phyloP scores from a whole-genome alignment of 1,284 basidiomycete species.

The Anthracocystis panici-leucophaei region DNA sequence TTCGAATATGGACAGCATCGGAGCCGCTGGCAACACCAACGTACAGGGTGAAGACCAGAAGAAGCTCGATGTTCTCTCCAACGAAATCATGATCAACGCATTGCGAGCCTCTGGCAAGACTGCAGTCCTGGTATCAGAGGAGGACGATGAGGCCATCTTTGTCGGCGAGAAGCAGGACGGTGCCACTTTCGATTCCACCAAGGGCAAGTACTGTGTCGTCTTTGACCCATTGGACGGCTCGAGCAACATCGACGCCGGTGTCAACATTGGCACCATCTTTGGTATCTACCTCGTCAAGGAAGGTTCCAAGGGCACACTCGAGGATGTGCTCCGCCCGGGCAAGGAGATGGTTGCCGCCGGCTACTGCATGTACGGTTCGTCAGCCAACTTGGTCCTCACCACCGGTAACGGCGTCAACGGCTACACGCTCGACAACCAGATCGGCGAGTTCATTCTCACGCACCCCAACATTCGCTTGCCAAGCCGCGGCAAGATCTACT shows the following conservation, averaged over 20 bases:
- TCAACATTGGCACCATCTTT: slow-evolving; percentile 99
- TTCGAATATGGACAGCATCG: slow-evolving; percentile 76
- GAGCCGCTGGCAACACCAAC: slow-evolving; percentile 94
- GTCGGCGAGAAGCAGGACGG: slow-evolving; percentile 75
- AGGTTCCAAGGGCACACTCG: slow-evolving; percentile 81
- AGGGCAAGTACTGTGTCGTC: slow-evolving; percentile 83
- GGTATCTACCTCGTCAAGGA: slow-evolving; percentile 88
- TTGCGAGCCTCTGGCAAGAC: slow-evolving; percentile 93
- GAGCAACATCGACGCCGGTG: slow-evolving; percentile 99
- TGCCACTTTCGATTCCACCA: slow-evolving; percentile 61
- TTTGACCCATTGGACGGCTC: slow-evolving; percentile 98
- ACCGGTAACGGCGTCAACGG: slow-evolving; percentile 97
- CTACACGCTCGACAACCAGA: slow-evolving; percentile 89
- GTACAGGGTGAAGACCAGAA: slow-evolving; percentile 99
- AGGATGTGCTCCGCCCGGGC: slow-evolving; percentile 92
- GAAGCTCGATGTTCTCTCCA: slow-evolving; percentile 96
- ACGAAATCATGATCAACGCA: slow-evolving; percentile 98
- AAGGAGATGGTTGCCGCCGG: slow-evolving; percentile 98
- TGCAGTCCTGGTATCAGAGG: slow-evolving; percentile 96
- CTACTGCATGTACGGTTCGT: slow-evolving; percentile 87
- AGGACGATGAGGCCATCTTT: slow-evolving; percentile 90
- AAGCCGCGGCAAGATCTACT: slow-evolving; percentile 96
- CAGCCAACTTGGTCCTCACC: slow-evolving; percentile 94
- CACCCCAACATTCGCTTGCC: slow-evolving; percentile 97
- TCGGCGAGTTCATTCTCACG: slow-evolving; percentile 97